Conservation (phyloP, 2,329 filamentous ascomycete genomes). For the Aspergillus ustus region DNA sequence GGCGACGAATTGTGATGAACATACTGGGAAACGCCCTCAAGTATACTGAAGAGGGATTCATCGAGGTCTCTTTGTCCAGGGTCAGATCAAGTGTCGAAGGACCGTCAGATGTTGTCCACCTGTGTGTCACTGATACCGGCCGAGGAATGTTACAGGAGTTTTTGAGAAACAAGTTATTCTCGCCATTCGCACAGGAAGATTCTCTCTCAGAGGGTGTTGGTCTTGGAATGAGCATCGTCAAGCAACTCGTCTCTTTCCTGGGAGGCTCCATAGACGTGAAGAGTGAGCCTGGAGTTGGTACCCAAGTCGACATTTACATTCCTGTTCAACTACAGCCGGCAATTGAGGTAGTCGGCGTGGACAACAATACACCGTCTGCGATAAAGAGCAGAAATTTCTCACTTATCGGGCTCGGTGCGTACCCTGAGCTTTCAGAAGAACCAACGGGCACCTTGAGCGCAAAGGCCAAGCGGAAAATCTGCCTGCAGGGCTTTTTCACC, state of each 20-base stretch:
- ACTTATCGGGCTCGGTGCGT: constrained; percentile 32
- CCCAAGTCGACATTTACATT: constrained; percentile 31
- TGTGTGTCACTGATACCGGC: constrained; percentile 64
- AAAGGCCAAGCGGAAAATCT: constrained; percentile 32
- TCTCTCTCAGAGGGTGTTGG: constrained; percentile 62
- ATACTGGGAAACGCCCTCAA: constrained; percentile 38
- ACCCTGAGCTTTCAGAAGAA: constrained; percentile 30
- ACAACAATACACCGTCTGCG: background rate
- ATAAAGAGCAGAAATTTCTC: constrained; percentile 12
- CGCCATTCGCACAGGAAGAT: constrained; percentile 66
- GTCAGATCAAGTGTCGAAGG: constrained; percentile 15
- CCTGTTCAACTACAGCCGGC: constrained; percentile 19
- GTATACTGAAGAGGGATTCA: constrained; percentile 31
- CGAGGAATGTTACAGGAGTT: constrained; percentile 67
- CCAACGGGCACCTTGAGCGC: constrained; percentile 32
- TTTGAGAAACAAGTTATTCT: constrained; percentile 61
- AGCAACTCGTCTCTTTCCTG: constrained; percentile 59
- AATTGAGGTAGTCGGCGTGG: background rate
- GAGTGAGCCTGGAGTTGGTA: constrained; percentile 35
- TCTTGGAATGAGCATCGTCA: constrained; percentile 66
- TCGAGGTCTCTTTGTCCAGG: constrained; percentile 27
- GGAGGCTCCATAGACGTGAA: constrained; percentile 60
- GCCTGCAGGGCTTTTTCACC: constrained; percentile 29
- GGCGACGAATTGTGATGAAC: constrained; percentile 38
- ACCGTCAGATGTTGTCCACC: constrained; percentile 21